phyloP scores from a whole-genome alignment of 176 grass and related monocot genomes.

The Pontederia paniculata region DNA sequence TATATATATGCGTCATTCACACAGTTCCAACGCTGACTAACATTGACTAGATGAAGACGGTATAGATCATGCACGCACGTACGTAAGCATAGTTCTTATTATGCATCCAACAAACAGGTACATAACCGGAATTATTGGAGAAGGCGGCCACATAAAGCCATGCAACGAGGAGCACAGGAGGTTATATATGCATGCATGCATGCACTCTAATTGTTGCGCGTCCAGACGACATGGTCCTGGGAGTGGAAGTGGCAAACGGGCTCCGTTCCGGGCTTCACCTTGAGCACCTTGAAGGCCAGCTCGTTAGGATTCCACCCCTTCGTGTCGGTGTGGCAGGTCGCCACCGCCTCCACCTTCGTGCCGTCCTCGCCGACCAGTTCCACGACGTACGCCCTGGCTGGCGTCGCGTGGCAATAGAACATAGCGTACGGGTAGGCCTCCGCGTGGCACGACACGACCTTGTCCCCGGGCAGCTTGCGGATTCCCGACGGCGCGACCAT shows the following conservation, averaged over 20 bases:
- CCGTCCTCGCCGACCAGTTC: background rate
- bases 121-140: no score
- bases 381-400: slow-evolving; percentile 12
- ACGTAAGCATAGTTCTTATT: no score
- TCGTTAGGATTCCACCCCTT: background rate
- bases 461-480: background rate
- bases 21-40: no score
- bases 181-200: no score
- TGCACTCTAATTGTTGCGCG: background rate
- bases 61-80: no score
- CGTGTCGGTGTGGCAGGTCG: slow-evolving; percentile 23
- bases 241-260: slow-evolving; percentile 28
- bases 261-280: slow-evolving; percentile 12
- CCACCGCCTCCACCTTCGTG: slow-evolving; percentile 9
- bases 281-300: background rate
- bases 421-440: slow-evolving; percentile 15
- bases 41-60: no score
- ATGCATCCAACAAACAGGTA: no score
- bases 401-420: slow-evolving; percentile 28
- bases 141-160: no score
- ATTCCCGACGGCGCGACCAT: background rate
- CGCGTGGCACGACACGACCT: slow-evolving; percentile 19
- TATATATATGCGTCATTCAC: no score
- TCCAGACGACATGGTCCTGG: slow-evolving; percentile 21
- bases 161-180: no score